Conservation (phyloP, 176 grass and related monocot species). For the Oryza meyeriana region DNA sequence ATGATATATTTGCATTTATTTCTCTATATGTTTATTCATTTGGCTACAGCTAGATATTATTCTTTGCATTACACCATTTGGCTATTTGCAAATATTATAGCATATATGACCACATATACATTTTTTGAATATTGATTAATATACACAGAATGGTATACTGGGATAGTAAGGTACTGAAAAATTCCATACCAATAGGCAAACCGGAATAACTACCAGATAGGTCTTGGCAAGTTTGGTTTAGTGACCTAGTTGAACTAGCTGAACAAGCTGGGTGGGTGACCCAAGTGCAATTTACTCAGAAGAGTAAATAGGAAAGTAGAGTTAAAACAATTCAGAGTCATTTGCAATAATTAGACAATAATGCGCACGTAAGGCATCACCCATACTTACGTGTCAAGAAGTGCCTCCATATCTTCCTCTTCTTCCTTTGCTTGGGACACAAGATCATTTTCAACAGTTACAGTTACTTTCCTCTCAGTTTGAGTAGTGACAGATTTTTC, state of each 20-base stretch:
- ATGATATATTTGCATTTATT: neutral
- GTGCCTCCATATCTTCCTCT: slow-evolving; percentile 98
- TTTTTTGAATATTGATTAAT: neutral
- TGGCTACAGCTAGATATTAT: neutral
- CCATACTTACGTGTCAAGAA: slow-evolving; percentile 80
- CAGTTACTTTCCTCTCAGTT: slow-evolving; percentile 84
- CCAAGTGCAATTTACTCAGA: neutral
- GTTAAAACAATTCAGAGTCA: neutral
- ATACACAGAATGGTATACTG: neutral
- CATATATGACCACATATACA: neutral
- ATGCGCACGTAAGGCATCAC: neutral
- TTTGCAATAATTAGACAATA: neutral
- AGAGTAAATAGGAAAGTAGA: neutral
- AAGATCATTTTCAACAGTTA: slow-evolving; percentile 95
- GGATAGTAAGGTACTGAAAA: neutral
- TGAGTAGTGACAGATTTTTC: slow-evolving; percentile 51
- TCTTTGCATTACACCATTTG: neutral
- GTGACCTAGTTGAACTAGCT: neutral
- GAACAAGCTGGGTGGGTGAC: neutral
- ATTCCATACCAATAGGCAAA: neutral
- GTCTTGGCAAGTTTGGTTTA: neutral
- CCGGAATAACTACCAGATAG: neutral
- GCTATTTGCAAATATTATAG: neutral
- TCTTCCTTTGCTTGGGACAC: slow-evolving; percentile 89
- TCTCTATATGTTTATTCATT: neutral